Base-by-base conservation (phyloP, 164 flowering plant genomes). In the Dillenia suffruticosa region DNA sequence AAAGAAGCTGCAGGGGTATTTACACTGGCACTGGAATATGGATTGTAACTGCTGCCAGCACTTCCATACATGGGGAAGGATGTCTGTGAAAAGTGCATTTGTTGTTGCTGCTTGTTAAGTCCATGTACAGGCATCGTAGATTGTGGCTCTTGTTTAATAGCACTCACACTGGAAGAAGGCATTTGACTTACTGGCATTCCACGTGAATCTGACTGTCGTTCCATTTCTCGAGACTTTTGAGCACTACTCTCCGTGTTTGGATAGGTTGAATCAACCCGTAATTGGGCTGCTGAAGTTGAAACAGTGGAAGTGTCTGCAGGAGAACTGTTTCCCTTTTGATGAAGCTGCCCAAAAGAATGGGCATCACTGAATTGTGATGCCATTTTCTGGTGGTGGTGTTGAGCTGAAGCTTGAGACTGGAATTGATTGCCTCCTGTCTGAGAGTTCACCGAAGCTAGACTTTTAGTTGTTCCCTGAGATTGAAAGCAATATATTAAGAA, bases 31-130 rank as follows among this genome's bases (percentile, higher is more conserved):
- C 81, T 82, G 56, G 91, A 57, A 73, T 63, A 86, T 32, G 63
- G 63, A 63, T 73, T 75, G 73, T 72, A 79, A 66, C 63, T 82
- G 57, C 80, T 69, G 59, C 79, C 72, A 47, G 74, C 22, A 56
- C 67, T 72, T 52, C 90, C 97, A 71, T 83, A 86, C 68, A 78
- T 66, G 12, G 92, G 64, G 65, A 83, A 84, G 16, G 92, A 76
- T 59, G 82, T 46, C 58, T 74, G 88, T 68, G 92, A 70, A 70
- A 75, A 73, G 50, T 77, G 92, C 66, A 84, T 12, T 49, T 79
- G 84, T 44, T 80, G 84, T 70, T 80, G 90, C 78, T 81, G 90
- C 72, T 79, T 78, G 53, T 72, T 77, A 58, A 74, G 72, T 16
- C 88, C 87, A 72, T 76, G 87, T 4, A 66, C 44, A 3, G 82